Conservation (phyloP, 176 grass and related monocot species). For the Eleusine indica region DNA sequence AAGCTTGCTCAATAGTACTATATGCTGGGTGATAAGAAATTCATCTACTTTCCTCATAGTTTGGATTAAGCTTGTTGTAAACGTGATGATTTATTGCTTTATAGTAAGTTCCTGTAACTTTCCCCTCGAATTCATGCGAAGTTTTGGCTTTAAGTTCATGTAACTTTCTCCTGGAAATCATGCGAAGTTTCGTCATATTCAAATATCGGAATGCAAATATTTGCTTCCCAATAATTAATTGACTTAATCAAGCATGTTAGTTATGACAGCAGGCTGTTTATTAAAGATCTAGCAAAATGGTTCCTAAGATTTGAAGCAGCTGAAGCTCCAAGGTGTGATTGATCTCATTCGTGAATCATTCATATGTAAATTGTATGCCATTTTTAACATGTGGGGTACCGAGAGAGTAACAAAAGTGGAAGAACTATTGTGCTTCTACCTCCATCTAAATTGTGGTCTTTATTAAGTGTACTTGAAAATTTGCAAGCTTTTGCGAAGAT, state of each 20-base stretch:
- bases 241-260: not conserved
- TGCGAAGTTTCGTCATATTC: not conserved
- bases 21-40: not conserved
- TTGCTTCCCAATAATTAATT: not conserved
- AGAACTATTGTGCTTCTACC: constrained; percentile 8
- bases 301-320: not conserved
- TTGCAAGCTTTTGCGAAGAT: constrained; percentile 2
- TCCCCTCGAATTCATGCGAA: not conserved
- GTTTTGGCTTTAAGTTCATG: not conserved
- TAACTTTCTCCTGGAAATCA: not conserved
- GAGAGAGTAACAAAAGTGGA: not conserved
- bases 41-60: not conserved
- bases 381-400: constrained; percentile 20
- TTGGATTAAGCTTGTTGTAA: not conserved
- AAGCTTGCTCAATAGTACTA: not conserved
- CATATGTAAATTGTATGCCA: not conserved
- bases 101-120: not conserved
- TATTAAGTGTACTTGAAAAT: constrained; percentile 23
- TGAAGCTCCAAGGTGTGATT: not conserved
- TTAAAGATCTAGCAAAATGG: not conserved
- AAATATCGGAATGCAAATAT: not conserved
- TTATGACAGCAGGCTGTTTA: not conserved
- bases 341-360: constrained; percentile 19
- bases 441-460: constrained; percentile 26
- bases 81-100: too few species aligned